Evolutionary conservation across 441 rosid species (phyloP).

Genomic region (Pelargonium cotyledonis): DNA sequence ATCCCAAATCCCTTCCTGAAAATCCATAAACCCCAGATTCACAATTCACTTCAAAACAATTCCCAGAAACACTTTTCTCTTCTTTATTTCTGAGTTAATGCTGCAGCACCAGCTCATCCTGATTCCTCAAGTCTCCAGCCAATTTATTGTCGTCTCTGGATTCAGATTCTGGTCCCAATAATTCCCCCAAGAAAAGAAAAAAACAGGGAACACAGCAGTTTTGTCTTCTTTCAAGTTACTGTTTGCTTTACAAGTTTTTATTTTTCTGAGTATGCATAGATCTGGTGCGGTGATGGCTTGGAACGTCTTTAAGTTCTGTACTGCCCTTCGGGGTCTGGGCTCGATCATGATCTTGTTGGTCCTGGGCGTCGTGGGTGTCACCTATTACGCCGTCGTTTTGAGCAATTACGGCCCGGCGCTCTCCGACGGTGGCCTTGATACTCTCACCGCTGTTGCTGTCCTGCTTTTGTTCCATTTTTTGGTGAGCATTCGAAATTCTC

Average conservation of each 20-base stretch:
- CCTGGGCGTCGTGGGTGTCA: constrained; percentile 83
- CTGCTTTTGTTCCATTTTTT: constrained; percentile 65
- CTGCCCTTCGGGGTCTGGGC: constrained; percentile 83
- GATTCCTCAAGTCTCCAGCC: neutral
- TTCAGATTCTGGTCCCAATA: neutral
- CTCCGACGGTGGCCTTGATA: constrained; percentile 54
- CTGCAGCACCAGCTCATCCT: neutral
- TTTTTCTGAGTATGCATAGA: constrained; percentile 56
- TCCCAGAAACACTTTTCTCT: neutral
- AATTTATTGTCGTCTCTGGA: neutral
- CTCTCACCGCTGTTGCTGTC: constrained; percentile 43
- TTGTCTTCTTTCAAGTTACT: neutral
- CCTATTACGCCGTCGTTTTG: constrained; percentile 83
- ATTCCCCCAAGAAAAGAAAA: neutral
- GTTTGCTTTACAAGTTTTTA: neutral
- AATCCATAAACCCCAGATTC: constrained; percentile 29
- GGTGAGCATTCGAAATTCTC: constrained; percentile 32
- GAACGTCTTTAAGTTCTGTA: constrained; percentile 94
- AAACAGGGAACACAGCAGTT: neutral
- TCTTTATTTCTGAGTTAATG: neutral
- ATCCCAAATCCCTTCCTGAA: constrained; percentile 18
- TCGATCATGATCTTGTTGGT: constrained; percentile 93
- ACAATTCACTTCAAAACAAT: constrained; percentile 4
- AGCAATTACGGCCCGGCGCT: constrained; percentile 74
- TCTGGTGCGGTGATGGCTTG: constrained; percentile 91